phyloP scores from a whole-genome alignment of 2,329 filamentous ascomycete genomes.

The Acrocalymma vagum region DNA sequence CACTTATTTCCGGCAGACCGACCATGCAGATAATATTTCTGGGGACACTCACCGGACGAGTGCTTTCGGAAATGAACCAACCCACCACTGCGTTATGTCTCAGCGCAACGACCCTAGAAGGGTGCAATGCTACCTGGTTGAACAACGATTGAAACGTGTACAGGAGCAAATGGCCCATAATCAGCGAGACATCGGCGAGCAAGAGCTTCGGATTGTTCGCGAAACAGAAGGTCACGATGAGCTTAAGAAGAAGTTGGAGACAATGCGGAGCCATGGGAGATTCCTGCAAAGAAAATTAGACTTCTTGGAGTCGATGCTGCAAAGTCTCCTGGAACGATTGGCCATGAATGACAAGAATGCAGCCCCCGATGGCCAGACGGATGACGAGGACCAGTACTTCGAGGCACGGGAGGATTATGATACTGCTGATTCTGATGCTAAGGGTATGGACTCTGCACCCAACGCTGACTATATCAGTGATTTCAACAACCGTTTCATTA shows the following conservation, averaged over 20 bases:
- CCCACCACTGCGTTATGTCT: constrained; percentile 95
- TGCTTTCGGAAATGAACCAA: constrained; percentile 90
- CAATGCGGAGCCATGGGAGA: constrained; percentile 64
- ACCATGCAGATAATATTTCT: constrained; percentile 81
- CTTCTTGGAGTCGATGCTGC: constrained; percentile 66
- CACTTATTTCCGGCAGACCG: constrained; percentile 96
- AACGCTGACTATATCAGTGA: constrained; percentile 88
- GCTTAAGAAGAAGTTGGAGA: constrained; percentile 63
- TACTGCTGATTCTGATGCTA: constrained; percentile 52
- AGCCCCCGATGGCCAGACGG: constrained; percentile 53
- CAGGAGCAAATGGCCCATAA: constrained; percentile 81
- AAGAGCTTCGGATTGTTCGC: constrained; percentile 70
- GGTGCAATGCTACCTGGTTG: constrained; percentile 87
- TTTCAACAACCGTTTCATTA: constrained; percentile 97
- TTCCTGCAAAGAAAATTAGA: constrained; percentile 66
- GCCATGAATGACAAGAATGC: constrained; percentile 65
- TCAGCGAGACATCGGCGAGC: constrained; percentile 74
- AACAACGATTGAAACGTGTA: constrained; percentile 80
- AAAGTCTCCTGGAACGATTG: constrained; percentile 64
- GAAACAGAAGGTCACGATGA: constrained; percentile 63
- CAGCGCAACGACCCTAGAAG: constrained; percentile 75
- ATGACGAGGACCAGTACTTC: constrained; percentile 55
- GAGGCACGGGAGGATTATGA: constrained; percentile 64
- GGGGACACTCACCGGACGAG: constrained; percentile 85
- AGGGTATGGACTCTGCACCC: constrained; percentile 70